Base-by-base conservation (phyloP, 371 early-diverging fungal genomes). In the Encephalitozoon hellem region DNA sequence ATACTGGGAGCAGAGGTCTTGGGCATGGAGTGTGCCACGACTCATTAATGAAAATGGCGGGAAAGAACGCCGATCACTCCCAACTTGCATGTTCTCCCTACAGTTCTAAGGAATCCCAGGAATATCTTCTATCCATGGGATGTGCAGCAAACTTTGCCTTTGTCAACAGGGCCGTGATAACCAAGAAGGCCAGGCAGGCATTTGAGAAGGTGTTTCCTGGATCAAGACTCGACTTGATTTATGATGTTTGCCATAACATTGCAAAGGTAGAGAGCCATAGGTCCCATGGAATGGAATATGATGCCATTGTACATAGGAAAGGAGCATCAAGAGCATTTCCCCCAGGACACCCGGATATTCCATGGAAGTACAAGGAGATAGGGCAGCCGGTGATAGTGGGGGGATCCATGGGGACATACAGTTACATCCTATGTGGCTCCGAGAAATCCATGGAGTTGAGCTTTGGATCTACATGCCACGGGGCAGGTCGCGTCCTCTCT, bases 391-490 rank as follows among this genome's bases (percentile, higher is more conserved):
- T 85, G 15, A 49, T 55, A 18, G 81, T 86, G 12, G 86, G 86
- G 0, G 86, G 86, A 0, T 84, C 84, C 18, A 86, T 86, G 86
- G 81, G 79, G 9, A 86, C 86, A 32, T 73, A 52, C 21, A 72
- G 77, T 23, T 86, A 86, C 74, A 52, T 86, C 9, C 23, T 86
- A 26, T 38, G 39, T 32, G 83, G 80, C 2, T 63, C 69, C 1
- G 23, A 72, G 11, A 75, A 76, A 21, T 47, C 74, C n/a, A 28
- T 66, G 43, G 28, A 45, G 2, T 72, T 65, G 26, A 74, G 51
- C 45, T 77, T 75, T 66, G 69, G 72, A 51, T 67, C 70, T 6
- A 77, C 81, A 28, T 80, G 81, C 73, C 86, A 86, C 70, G 86
- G 86, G 3, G 77, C 86, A 32, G 86, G 86, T 6, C 21, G 86